Base-by-base conservation (phyloP, 148 eudicot genomes). In the Rheum nobile region DNA sequence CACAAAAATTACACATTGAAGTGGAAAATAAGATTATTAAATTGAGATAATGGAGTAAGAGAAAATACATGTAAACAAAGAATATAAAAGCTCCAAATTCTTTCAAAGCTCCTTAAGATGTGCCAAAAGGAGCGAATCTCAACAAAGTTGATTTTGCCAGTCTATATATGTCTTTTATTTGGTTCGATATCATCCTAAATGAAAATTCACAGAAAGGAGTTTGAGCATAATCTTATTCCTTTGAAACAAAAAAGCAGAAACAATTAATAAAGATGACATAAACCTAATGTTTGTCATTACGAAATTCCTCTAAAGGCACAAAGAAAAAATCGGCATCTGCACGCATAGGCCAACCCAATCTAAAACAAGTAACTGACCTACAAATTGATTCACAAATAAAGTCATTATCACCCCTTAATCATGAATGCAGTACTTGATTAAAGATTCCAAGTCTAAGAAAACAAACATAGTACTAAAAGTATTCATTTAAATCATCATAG, bases 61-160 rank as follows among this genome's bases (percentile, higher is more conserved):
- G 43, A 32, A 67, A 34, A 55, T 76, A 88, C 92, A 88, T 88
- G 92, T 75, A 88, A 73, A 44, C 76, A 80, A 78, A 88, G 80
- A 34, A 88, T 84, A 37, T 80, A 86, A 77, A 88, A 88, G 84
- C 81, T 85, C 92, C 92, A 88, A 88, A 88, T 84, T 50, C 92
- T 83, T 55, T 88, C 86, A 22, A 83, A 86, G 79, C 92, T 88
- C 77, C 92, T 86, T 70, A 86, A 88, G 4, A 86, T 81, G 79
- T 88, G 92, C 90, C 88, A 88, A 80, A 79, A 88, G 26, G 92
- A 76, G 72, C 84, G 83, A 75, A 80, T 86, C 84, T 88, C 92
- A n/a, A 88, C 88, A 57, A 88, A 88, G 80, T 88, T 84, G 72
- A 77, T 65, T 73, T 88, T 88, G 17, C 90, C 88, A 4, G 78